Evolutionary conservation across 1,284 basidiomycete species (phyloP), one percentile per base, ranked within the genome.

Genomic region (Salmacisia buchloeana): DNA sequence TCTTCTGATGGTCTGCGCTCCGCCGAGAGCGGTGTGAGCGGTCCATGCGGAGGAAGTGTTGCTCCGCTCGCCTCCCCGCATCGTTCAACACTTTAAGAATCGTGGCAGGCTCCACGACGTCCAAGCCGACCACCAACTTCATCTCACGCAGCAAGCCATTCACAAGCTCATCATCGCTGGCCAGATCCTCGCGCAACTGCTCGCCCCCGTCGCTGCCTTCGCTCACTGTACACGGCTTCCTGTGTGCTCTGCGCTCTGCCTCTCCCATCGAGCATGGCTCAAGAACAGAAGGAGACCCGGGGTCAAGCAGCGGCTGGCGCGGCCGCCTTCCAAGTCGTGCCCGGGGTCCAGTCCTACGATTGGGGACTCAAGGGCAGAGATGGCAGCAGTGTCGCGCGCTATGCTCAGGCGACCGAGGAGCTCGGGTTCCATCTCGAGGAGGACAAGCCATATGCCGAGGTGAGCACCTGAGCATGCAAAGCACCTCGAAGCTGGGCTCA

Each of bases 291-390:
- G 41, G 18, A 43, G 23, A 18, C 2, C 23, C 41, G 23, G 41
- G 18, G 6, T 18, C 41, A n/a, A 43, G n/a, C 41, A 21, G 23
- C 41, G 41, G 41, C 10, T 15, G 6, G 9, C 18, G 49, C 25
- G 27, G 49, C 63, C 33, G 67, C 72, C 4, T 72, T 77, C 35
- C 74, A 66, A 54, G 57, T 79, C n/a, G 65, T 75, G 18, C 77
- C 77, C 0, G 74, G 75, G 1, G 75, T 77, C 3, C 77, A 79
- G 66, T 71, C 69, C 36, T 79, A 79, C 58, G 77, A 79, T 33
- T 79, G 77, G 77, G 77, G 77, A 2, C 71, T 76, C 13, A 62
- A 58, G 15, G 72, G 71, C 13, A 52, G 58, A 5, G 41, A 73
- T 34, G 69, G 72, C 1, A 60, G 58, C 21, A 58, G 75, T 0